Percentiles rank a stretch among this genome's conserved stretches.
These are phyloP conservation scores for Fusarium dlaminii DNA, from an alignment of 2,329 filamentous ascomycete genomes.

Conservation along the genomic window DNA sequence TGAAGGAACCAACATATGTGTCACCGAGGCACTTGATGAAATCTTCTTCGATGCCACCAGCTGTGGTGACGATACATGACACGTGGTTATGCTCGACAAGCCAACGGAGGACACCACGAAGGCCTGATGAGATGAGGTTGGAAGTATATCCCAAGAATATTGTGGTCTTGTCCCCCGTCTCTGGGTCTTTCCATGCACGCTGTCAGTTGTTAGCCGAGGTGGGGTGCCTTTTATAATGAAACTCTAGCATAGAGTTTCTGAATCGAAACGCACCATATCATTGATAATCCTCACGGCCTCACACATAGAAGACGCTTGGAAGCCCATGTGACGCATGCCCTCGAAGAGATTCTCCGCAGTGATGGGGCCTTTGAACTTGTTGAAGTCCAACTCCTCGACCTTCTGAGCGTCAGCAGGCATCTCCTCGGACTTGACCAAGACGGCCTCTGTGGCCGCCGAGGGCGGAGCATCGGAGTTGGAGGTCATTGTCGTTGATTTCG, in stretches of 20 bases:
- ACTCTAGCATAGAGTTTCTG: neutral
- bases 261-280: constrained; percentile 77
- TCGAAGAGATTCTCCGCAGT: constrained; percentile 86
- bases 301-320: constrained; percentile 74
- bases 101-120: constrained; percentile 90
- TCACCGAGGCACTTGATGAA: constrained; percentile 97
- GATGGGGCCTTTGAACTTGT: constrained; percentile 79
- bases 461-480: constrained; percentile 58
- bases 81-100: constrained; percentile 93
- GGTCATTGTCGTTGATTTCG: constrained; percentile 42
- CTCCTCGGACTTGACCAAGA: constrained; percentile 84
- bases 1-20: constrained; percentile 92
- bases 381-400: constrained; percentile 93
- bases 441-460: constrained; percentile 76
- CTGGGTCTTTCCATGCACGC: constrained; percentile 83
- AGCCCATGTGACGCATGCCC: constrained; percentile 87
- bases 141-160: constrained; percentile 98
- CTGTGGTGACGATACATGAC: constrained; percentile 92
- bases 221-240: neutral
- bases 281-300: constrained; percentile 94
- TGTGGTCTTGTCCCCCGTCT: constrained; percentile 82
- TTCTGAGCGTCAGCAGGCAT: constrained; percentile 81
- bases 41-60: constrained; percentile 95
- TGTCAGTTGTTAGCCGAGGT: constrained; percentile 35
- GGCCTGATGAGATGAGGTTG: constrained; percentile 95